A percentile compares a stretch with the other conserved stretches of the same genome.
Conservation (phyloP, 2,329 filamentous ascomycete species). For the Thielaviopsis punctulata region DNA sequence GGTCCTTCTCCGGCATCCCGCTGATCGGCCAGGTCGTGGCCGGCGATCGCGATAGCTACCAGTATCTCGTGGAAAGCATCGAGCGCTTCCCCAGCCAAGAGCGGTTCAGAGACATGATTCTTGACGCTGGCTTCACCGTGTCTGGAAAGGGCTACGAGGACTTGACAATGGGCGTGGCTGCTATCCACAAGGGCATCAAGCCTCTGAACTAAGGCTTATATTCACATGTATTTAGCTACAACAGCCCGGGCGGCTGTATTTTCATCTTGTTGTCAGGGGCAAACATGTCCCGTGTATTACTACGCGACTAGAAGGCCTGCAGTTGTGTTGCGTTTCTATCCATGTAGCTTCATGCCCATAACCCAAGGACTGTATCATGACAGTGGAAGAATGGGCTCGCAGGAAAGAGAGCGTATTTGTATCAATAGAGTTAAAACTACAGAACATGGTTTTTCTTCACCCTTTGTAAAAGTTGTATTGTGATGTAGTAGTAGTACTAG, state of each 20-base stretch:
- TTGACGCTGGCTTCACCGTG: slow-evolving; percentile 68
- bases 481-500: too few species aligned
- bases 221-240: too few species aligned
- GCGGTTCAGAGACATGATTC: slow-evolving; percentile 70
- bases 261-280: not conserved
- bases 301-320: not conserved
- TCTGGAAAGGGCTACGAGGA: slow-evolving; percentile 77
- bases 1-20: slow-evolving; percentile 90
- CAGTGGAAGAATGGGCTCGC: not conserved
- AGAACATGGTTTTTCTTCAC: not conserved
- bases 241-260: too few species aligned
- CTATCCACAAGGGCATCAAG: slow-evolving; percentile 94
- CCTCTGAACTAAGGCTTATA: slow-evolving; percentile 22
- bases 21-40: slow-evolving; percentile 91
- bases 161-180: slow-evolving; percentile 79
- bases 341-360: not conserved
- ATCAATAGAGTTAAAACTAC: not conserved
- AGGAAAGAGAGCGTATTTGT: not conserved
- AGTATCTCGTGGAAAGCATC: slow-evolving; percentile 97
- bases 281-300: not conserved
- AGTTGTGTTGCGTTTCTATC: not conserved
- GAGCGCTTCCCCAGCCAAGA: slow-evolving; percentile 78
- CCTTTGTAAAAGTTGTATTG: too few species aligned
- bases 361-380: not conserved
- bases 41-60: slow-evolving; percentile 86